Evolutionary conservation across 257 asterid species (phyloP).

Genomic region (Verbascum thapsus): DNA sequence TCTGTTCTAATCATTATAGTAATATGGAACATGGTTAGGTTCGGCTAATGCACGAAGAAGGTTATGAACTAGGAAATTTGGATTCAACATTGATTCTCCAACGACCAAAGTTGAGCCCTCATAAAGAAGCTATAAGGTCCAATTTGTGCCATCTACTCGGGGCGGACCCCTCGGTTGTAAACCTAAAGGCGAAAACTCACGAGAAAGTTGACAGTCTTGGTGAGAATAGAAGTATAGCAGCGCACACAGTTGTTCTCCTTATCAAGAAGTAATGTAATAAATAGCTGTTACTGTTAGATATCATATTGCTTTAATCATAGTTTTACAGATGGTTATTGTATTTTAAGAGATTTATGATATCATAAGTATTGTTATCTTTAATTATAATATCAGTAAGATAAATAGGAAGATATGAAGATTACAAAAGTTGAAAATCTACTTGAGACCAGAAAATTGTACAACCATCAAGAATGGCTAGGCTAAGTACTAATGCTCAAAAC

Average conservation of each 20-base stretch:
- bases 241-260: slow-evolving; percentile 91
- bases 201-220: slow-evolving; percentile 98
- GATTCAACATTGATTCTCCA: slow-evolving; percentile 76
- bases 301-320: too few relatives aligned
- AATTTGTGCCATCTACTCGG: slow-evolving; percentile 78
- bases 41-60: slow-evolving; percentile 71
- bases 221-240: slow-evolving; percentile 95
- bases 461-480: too few relatives aligned
- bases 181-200: slow-evolving; percentile 93
- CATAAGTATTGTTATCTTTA: too few relatives aligned
- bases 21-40: slow-evolving; percentile 40
- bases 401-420: too few relatives aligned
- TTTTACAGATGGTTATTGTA: too few relatives aligned
- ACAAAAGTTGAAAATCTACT: too few relatives aligned
- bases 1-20: too few relatives aligned
- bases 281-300: too few relatives aligned
- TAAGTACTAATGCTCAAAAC: too few relatives aligned
- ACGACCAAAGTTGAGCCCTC: slow-evolving; percentile 92
- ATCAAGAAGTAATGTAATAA: slow-evolving; percentile 55
- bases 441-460: too few relatives aligned
- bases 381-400: too few relatives aligned
- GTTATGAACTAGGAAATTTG: slow-evolving; percentile 68
- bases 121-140: slow-evolving; percentile 78
- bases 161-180: slow-evolving; percentile 80
- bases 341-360: too few relatives aligned